A percentile compares a stretch with the other conserved stretches of the same genome.
Evolutionary conservation across 164 flowering plant species (phyloP).

Genomic region (Piper longum): DNA sequence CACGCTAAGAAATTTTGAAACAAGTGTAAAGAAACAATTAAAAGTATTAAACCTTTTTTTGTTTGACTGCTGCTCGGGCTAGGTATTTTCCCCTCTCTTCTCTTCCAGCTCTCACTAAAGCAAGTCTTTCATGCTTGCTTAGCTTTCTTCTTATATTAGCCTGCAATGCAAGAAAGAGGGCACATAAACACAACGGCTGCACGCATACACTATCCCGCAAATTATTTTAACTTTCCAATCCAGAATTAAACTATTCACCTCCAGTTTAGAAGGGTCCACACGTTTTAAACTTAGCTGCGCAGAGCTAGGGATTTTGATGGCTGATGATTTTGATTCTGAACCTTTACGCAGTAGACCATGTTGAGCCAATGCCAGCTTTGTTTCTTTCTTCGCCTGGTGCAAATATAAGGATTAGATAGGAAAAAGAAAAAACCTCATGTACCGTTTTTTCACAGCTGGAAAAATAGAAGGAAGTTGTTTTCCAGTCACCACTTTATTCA

Average conservation of each 20-base stretch:
- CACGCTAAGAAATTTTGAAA: not conserved
- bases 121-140: constrained; percentile 65
- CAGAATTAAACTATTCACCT: constrained; percentile 27
- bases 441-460: not conserved
- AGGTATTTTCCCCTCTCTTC: constrained; percentile 71
- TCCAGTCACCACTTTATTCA: no score
- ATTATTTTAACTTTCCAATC: not conserved
- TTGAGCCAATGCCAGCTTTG: constrained; percentile 39
- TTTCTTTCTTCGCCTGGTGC: constrained; percentile 56
- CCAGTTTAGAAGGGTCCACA: constrained; percentile 64
- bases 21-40: not conserved
- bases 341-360: constrained; percentile 47
- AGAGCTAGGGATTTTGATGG: constrained; percentile 42
- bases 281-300: constrained; percentile 56
- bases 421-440: not conserved
- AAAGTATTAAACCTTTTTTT: constrained; percentile 59
- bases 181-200: not conserved
- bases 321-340: constrained; percentile 20
- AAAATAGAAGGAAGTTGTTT: not conserved
- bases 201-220: not conserved
- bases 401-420: not conserved
- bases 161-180: constrained; percentile 19
- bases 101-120: constrained; percentile 59
- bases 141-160: constrained; percentile 41
- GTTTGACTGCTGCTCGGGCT: constrained; percentile 60